Percentiles rank a stretch among this genome's conserved stretches.
Evolutionary conservation across 768 basidiomycete species (phyloP).

Genomic region (Kwoniella shandongensis): DNA sequence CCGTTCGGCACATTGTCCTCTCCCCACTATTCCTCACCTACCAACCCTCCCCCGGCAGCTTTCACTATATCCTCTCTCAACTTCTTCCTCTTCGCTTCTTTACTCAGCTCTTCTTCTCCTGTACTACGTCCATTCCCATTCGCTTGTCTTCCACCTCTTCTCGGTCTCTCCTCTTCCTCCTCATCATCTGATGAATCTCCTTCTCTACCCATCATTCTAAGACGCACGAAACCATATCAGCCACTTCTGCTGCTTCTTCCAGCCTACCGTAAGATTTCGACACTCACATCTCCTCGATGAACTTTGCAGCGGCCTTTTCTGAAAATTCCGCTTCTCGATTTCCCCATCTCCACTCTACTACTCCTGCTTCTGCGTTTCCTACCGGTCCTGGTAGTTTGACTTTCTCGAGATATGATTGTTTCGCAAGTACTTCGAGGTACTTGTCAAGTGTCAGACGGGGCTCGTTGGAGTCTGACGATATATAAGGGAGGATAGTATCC

Average conservation of each 20-base stretch:
- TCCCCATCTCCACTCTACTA: conserved; percentile 85
- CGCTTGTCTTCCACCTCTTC: conserved; percentile 1
- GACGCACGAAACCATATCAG: conserved; percentile 1
- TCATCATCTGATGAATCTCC: conserved; percentile 20
- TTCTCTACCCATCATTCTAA: conserved; percentile 19
- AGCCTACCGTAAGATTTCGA: no score
- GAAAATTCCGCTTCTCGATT: conserved; percentile 79
- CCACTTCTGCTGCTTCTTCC: no score
- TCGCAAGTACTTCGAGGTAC: conserved; percentile 65
- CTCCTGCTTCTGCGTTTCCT: conserved; percentile 54
- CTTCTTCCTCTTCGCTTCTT: conserved; percentile 24
- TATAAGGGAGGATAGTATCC: conserved; percentile 59
- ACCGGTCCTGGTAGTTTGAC: conserved; percentile 27
- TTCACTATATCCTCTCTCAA: conserved; percentile 33
- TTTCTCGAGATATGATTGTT: conserved; percentile 78
- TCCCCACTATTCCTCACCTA: conserved; percentile 2
- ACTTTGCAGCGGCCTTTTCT: conserved; percentile 70
- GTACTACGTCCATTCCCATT: conserved; percentile 2
- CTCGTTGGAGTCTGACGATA: conserved; percentile 59
- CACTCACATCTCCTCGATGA: conserved; percentile 63
- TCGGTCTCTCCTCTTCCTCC: conserved; percentile 16
- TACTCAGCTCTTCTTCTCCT: neutral
- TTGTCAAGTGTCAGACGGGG: conserved; percentile 62
- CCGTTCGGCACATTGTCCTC: no score
- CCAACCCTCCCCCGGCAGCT: conserved; percentile 37